Evolutionary conservation across 2,329 filamentous ascomycete species (phyloP).

Genomic region (Neonectria ditissima): DNA sequence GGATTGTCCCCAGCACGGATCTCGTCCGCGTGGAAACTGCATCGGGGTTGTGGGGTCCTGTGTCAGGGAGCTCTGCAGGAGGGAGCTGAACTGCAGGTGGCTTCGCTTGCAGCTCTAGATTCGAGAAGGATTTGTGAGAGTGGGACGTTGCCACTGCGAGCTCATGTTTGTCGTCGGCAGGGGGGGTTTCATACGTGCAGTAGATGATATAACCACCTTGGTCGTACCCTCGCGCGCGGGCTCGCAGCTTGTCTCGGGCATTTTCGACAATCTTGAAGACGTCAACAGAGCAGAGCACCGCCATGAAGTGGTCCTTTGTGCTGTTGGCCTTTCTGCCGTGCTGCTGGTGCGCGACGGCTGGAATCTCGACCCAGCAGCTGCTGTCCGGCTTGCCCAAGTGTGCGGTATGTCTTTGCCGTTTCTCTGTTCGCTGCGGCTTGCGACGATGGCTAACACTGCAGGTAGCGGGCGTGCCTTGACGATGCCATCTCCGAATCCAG

Average conservation of each 20-base stretch:
- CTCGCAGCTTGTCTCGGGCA: slow-evolving; percentile 12
- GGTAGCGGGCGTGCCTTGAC: slow-evolving; percentile 31
- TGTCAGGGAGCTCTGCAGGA: not conserved
- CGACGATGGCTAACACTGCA: slow-evolving; percentile 23
- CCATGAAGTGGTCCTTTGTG: slow-evolving; percentile 43
- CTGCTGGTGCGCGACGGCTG: slow-evolving; percentile 20
- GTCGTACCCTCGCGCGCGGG: not conserved
- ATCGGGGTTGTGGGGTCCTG: slow-evolving; percentile 3
- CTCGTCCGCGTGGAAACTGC: slow-evolving; percentile 1
- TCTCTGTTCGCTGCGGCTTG: not conserved
- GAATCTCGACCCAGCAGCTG: slow-evolving; percentile 30
- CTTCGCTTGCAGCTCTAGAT: not conserved
- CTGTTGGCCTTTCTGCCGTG: slow-evolving; percentile 35
- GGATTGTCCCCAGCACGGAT: slow-evolving; percentile 9
- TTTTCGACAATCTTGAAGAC: slow-evolving; percentile 20
- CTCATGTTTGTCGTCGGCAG: not conserved
- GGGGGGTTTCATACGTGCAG: not conserved
- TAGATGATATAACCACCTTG: slow-evolving; percentile 19
- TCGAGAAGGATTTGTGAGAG: not conserved
- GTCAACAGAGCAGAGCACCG: slow-evolving; percentile 20
- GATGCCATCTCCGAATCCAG: slow-evolving; percentile 29
- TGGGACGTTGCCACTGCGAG: not conserved
- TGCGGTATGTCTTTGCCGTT: slow-evolving; percentile 22
- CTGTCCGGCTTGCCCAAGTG: slow-evolving; percentile 34
- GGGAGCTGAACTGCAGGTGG: slow-evolving; percentile 11